Evolutionary conservation across 2,329 filamentous ascomycete species (phyloP).

Genomic region (Hypoxylon sp.): DNA sequence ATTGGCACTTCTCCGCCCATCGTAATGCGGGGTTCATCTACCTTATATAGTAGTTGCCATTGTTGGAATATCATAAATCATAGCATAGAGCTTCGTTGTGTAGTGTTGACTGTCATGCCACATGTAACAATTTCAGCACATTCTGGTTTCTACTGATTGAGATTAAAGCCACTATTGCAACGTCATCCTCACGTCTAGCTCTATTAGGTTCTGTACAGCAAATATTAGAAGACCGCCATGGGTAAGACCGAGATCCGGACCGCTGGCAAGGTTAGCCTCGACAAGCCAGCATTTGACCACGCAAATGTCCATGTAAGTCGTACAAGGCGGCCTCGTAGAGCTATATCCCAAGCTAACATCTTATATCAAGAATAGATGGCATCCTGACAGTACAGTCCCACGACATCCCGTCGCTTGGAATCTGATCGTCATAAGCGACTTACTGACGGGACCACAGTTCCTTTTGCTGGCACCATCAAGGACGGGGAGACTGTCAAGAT

Average conservation of each 20-base stretch:
- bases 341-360: constrained; percentile 20
- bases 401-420: neutral
- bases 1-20: constrained; percentile 31
- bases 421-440: neutral
- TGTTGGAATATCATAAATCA: constrained; percentile 12
- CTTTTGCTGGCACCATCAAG: constrained; percentile 77
- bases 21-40: constrained; percentile 44
- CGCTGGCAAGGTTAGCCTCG: constrained; percentile 78
- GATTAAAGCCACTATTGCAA: neutral
- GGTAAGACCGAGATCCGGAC: constrained; percentile 70
- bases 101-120: neutral
- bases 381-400: constrained; percentile 79
- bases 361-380: constrained; percentile 83
- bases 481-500: constrained; percentile 92
- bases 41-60: neutral
- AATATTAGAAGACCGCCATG: constrained; percentile 46
- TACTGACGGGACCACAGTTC: constrained; percentile 66
- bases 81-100: neutral
- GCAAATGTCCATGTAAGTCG: constrained; percentile 75
- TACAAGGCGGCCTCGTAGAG: constrained; percentile 29
- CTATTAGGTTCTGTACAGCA: neutral
- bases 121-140: neutral
- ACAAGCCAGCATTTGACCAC: constrained; percentile 78
- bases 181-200: neutral
- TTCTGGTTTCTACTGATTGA: neutral